These are phyloP conservation scores for Verticillium nonalfalfae DNA, from an alignment of 2,329 filamentous ascomycete genomes.

Conservation along the genomic window DNA sequence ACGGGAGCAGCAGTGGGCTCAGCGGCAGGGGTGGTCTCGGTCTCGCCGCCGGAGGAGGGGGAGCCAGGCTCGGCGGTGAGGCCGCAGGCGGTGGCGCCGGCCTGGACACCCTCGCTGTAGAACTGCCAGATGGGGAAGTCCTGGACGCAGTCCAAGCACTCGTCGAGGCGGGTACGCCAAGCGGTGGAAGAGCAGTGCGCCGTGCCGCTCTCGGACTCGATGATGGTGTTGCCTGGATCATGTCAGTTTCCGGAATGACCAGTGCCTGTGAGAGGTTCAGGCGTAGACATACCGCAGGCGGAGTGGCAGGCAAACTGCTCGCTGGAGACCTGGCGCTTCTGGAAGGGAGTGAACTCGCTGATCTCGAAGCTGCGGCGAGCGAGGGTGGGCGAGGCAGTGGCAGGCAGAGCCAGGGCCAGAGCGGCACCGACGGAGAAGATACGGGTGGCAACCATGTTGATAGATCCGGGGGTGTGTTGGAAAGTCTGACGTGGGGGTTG, in stretches of 20 bases:
- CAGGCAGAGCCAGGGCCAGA: neutral
- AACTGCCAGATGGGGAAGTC: slow-evolving; percentile 35
- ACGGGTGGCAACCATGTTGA: slow-evolving; percentile 1
- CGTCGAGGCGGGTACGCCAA: slow-evolving; percentile 33
- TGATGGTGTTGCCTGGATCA: slow-evolving; percentile 21
- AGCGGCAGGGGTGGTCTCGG: neutral
- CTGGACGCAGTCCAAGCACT: slow-evolving; percentile 37
- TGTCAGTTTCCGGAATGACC: neutral
- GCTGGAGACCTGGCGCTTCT: neutral
- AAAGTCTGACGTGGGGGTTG: neutral
- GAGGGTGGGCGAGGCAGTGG: neutral
- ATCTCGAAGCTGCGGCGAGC: neutral
- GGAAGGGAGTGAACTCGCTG: neutral
- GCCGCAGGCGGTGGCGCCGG: slow-evolving; percentile 29
- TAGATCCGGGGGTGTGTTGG: neutral
- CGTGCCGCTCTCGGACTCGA: slow-evolving; percentile 15
- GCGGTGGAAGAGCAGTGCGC: slow-evolving; percentile 23
- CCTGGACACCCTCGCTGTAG: slow-evolving; percentile 29
- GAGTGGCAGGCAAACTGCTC: neutral
- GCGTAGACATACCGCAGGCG: neutral
- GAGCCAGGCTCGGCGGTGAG: slow-evolving; percentile 8
- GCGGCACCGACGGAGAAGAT: slow-evolving; percentile 1
- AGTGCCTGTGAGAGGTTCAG: neutral
- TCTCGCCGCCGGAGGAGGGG: neutral
- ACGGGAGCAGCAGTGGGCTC: neutral